These are phyloP conservation scores for Corylus avellana DNA, from an alignment of 306 rosid species.

Conservation along the genomic window DNA sequence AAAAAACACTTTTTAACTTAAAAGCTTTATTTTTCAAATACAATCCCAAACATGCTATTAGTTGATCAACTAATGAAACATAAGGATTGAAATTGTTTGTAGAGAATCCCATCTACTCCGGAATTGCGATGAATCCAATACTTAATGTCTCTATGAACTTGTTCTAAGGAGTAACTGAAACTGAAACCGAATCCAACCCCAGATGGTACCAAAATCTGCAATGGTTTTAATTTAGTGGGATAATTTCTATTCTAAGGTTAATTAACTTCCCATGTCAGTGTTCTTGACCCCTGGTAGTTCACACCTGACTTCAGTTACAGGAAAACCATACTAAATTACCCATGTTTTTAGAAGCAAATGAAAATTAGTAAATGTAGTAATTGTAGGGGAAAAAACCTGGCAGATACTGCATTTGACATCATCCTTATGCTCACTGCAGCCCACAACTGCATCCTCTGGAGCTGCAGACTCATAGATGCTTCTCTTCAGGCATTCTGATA, in stretches of 20 bases:
- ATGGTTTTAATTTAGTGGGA: not conserved
- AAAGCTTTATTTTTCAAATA: no score
- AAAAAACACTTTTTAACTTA: no score
- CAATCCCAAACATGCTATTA: no score
- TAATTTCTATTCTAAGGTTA: not conserved
- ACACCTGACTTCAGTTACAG: not conserved
- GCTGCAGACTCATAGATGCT: slow-evolving; percentile 48
- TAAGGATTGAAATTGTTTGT: not conserved
- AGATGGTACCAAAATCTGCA: not conserved
- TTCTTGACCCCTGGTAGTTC: not conserved
- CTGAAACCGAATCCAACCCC: not conserved
- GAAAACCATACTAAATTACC: not conserved
- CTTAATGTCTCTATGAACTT: not conserved
- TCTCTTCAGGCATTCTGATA: slow-evolving; percentile 66
- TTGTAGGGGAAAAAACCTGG: slow-evolving; percentile 53
- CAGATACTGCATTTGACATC: slow-evolving; percentile 90
- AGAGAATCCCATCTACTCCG: not conserved
- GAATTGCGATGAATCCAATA: not conserved
- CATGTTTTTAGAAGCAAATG: not conserved
- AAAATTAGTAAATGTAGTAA: slow-evolving; percentile 2
- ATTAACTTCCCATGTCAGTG: not conserved
- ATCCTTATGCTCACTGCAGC: slow-evolving; percentile 43
- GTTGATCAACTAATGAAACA: not conserved
- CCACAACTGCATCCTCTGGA: slow-evolving; percentile 36
- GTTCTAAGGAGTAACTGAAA: not conserved